Percentiles rank a stretch among this genome's conserved stretches.
Conservation (phyloP, 2,329 filamentous ascomycete genomes). For the Cladosporium sp. region DNA sequence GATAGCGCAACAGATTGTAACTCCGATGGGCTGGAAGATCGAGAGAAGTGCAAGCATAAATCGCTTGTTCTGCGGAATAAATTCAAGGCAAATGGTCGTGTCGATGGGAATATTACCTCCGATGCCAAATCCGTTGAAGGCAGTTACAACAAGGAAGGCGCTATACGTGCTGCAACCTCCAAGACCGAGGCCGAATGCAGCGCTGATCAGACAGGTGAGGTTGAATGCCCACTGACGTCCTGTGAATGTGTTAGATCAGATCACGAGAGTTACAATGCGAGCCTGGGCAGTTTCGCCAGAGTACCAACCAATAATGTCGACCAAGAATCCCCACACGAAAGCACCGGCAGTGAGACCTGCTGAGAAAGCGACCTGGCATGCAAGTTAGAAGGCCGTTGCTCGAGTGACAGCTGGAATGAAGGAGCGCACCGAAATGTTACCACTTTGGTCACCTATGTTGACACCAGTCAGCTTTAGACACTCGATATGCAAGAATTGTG, state of each 20-base stretch:
- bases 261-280: not conserved
- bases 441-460: conserved; percentile 35
- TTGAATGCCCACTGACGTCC: conserved; percentile 59
- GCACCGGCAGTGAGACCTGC: conserved; percentile 57
- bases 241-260: conserved; percentile 24
- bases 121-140: conserved; percentile 54
- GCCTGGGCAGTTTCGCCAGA: conserved; percentile 11
- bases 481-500: not conserved
- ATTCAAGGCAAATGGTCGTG: conserved; percentile 58
- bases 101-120: conserved; percentile 59
- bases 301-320: conserved; percentile 51
- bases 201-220: conserved; percentile 56
- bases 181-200: conserved; percentile 55
- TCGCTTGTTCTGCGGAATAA: conserved; percentile 53
- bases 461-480: not conserved
- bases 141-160: conserved; percentile 55
- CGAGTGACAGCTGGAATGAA: conserved; percentile 13
- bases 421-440: conserved; percentile 50
- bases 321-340: conserved; percentile 57
- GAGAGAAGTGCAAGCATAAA: conserved; percentile 56
- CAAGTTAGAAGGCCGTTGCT: conserved; percentile 12
- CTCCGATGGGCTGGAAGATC: conserved; percentile 58
- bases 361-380: conserved; percentile 47
- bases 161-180: conserved; percentile 53
- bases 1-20: conserved; percentile 53